Evolutionary conservation across 805 yeast species (phyloP), one percentile per base, ranked within the genome.

Genomic region (Saturnispora sekii): DNA sequence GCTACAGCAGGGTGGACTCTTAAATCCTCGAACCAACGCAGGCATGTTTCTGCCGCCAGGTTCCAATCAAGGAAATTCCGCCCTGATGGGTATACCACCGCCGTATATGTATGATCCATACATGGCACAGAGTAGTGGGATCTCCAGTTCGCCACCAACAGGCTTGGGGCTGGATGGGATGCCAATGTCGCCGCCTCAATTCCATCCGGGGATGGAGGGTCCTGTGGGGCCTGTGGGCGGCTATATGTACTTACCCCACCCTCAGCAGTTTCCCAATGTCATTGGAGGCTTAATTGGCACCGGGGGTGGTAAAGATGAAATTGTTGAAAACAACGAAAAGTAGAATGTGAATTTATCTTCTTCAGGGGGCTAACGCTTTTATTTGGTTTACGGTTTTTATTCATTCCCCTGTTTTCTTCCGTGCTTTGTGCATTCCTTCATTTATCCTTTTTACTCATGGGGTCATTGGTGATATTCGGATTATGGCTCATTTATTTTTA

Each of bases 81-180:
- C 54, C n/a, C 39, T 58, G 48, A 57, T 55, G 16, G 55, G 57
- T 17, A 51, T 59, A 18, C 61, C 59, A 8, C 49, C 55, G 3
- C 61, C 58, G n/a, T 51, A 60, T 54, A 59, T 58, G 38, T 61
- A 61, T 47, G 65, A 61, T 43, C 64, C 65, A 8, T 61, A 61
- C 43, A 57, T 52, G 48, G 60, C 54, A 29, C 29, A 21, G 37
- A 14, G 35, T 38, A 18, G 21, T 17, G 15, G 29, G 35, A 10
- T 10, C 11, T 28, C 29, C 29, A 30, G 16, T 18, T 28, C 10
- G 35, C 12, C n/a, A 16, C 26, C 15, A 15, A 43, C 32, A 17
- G 41, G 35, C n/a, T 37, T 32, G 8, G 32, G 32, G 3, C 29
- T 29, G 28, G 47, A 43, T 3, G 37, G 36, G 9, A 36, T 36